These are phyloP conservation scores for Tanacetum coccineum DNA, from an alignment of 129 eudicot species.

Conservation along the genomic window DNA sequence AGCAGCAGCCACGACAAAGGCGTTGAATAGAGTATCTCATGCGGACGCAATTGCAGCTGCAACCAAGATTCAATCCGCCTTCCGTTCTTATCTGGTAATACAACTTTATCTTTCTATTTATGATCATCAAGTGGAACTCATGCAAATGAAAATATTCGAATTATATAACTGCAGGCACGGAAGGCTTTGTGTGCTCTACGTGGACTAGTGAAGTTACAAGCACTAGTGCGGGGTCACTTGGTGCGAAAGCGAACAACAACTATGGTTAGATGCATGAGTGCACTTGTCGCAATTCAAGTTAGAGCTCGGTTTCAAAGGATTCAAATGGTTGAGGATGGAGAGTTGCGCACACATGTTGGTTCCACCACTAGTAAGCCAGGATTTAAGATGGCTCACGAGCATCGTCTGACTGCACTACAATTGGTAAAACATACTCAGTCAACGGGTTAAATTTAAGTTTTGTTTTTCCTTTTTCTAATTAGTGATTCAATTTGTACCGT, in stretches of 20 bases:
- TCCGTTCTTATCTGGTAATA: conserved; percentile 65
- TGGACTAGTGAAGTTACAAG: conserved; percentile 81
- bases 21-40: not conserved
- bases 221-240: conserved; percentile 68
- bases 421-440: conserved; percentile 13
- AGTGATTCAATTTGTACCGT: not conserved
- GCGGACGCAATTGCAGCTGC: conserved; percentile 46
- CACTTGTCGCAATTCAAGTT: conserved; percentile 66
- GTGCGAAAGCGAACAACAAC: conserved; percentile 62
- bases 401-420: conserved; percentile 24
- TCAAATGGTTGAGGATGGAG: conserved; percentile 40
- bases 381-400: conserved; percentile 14
- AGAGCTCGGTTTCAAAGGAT: conserved; percentile 72
- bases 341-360: not conserved
- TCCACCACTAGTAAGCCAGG: conserved; percentile 8
- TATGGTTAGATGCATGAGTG: conserved; percentile 61
- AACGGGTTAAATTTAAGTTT: not conserved
- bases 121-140: not conserved
- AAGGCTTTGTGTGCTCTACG: conserved; percentile 68
- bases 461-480: too few relatives aligned
- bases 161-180: conserved; percentile 47
- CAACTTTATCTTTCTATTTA: not conserved
- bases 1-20: conserved; percentile 3
- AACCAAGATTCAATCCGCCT: conserved; percentile 58
- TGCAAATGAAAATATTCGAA: not conserved